Evolutionary conservation across 106 monocot species (phyloP).

Genomic region (Acanthochlamys bracteata): DNA sequence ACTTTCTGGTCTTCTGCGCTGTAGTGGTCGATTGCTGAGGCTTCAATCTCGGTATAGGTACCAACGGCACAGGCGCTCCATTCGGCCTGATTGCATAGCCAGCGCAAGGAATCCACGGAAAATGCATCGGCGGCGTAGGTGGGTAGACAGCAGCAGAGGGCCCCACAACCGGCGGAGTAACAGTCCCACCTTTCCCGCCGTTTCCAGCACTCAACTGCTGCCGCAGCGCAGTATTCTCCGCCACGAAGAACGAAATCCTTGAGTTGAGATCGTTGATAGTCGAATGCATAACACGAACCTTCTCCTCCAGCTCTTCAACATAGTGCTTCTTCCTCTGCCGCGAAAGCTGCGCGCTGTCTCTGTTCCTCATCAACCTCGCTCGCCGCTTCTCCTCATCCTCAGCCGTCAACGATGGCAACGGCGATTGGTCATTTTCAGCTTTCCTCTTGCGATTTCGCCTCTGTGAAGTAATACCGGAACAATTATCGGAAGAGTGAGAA

Average conservation of each 20-base stretch:
- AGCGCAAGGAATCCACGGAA: conserved; percentile 66
- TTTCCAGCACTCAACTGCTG: conserved; percentile 21
- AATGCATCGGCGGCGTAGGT: conserved; percentile 32
- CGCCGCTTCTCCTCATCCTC: conserved; percentile 51
- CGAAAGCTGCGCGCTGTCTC: conserved; percentile 73
- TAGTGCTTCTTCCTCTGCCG: conserved; percentile 76
- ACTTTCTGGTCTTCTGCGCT: conserved; percentile 33
- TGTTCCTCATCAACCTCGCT: conserved; percentile 55
- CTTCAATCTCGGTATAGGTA: conserved; percentile 77
- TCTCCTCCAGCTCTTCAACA: conserved; percentile 67
- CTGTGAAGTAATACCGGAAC: conserved; percentile 13
- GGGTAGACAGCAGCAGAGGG: conserved; percentile 15
- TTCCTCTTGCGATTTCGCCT: conserved; percentile 32
- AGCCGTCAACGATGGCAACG: conserved; percentile 5
- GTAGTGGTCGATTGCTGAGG: conserved; percentile 33
- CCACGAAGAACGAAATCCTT: conserved; percentile 54
- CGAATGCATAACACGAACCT: conserved; percentile 48
- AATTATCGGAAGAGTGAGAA: conserved; percentile 13
- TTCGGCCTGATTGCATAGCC: conserved; percentile 46
- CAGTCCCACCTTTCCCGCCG: too few relatives aligned
- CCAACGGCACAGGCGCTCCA: conserved; percentile 49
- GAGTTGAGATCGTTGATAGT: conserved; percentile 49
- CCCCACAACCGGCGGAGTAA: conserved; percentile 1
- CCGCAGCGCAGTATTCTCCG: conserved; percentile 43
- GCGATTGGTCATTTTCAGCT: not conserved